Evolutionary conservation across 768 basidiomycete genomes (phyloP).

Genomic region (Pholiota conissans): DNA sequence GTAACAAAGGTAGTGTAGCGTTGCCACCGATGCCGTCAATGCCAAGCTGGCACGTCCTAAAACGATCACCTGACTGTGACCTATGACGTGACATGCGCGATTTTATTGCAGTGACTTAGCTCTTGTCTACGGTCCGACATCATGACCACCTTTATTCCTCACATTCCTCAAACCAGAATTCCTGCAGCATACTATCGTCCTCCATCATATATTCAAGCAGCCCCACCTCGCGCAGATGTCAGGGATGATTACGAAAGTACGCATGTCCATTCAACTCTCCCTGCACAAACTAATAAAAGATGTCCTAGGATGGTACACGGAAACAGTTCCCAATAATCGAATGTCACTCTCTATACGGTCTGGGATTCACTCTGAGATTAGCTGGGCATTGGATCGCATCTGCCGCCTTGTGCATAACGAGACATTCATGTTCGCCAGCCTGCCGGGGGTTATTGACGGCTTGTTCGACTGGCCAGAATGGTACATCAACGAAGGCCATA

Average conservation of each 20-base stretch:
- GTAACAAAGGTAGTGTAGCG: no score
- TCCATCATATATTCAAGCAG: conserved; percentile 19
- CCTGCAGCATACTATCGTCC: conserved; percentile 24
- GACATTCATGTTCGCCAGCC: conserved; percentile 65
- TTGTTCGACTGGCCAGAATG: conserved; percentile 89
- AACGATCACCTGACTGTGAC: conserved; percentile 11
- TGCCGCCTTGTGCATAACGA: conserved; percentile 81
- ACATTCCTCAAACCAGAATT: conserved; percentile 8
- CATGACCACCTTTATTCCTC: conserved; percentile 25
- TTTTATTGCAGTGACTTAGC: conserved; percentile 11
- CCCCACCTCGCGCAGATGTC: conserved; percentile 40
- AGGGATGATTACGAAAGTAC: conserved; percentile 80
- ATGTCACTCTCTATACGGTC: conserved; percentile 91
- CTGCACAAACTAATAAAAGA: neutral
- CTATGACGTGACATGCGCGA: conserved; percentile 18
- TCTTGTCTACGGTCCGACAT: conserved; percentile 1
- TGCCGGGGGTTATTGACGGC: conserved; percentile 80
- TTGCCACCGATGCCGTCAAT: no score
- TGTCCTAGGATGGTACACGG: conserved; percentile 80
- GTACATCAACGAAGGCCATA: conserved; percentile 68
- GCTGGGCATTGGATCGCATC: conserved; percentile 88
- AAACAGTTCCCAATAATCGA: conserved; percentile 74
- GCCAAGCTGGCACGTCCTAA: conserved; percentile 12
- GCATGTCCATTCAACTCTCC: conserved; percentile 17
- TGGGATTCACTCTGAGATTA: conserved; percentile 77